A percentile compares a stretch with the other conserved stretches of the same genome.
phyloP scores from a whole-genome alignment of 1,284 basidiomycete species.

The Apiotrichum mycotoxinovorans region DNA sequence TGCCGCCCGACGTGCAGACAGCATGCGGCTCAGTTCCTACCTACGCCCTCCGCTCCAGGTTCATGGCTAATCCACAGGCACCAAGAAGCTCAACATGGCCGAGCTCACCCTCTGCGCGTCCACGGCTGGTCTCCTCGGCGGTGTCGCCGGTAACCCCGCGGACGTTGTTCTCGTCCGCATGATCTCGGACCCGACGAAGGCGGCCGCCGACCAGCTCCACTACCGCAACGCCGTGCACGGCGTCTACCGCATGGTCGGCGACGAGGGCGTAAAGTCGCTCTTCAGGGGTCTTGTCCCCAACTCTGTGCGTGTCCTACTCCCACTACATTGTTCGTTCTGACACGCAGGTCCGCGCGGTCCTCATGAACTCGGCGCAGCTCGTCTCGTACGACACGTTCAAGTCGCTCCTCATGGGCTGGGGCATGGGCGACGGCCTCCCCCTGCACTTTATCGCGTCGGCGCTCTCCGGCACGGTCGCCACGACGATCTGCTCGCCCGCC shows the following conservation, averaged over 20 bases:
- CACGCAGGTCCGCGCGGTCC: slow-evolving; percentile 50
- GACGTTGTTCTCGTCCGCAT: slow-evolving; percentile 40
- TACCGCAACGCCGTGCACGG: slow-evolving; percentile 52
- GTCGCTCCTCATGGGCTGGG: slow-evolving; percentile 47
- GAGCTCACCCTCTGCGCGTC: slow-evolving; percentile 44
- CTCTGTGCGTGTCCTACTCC: slow-evolving; percentile 49
- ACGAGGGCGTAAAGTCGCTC: slow-evolving; percentile 52
- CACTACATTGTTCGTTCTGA: not conserved
- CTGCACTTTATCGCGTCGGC: slow-evolving; percentile 54
- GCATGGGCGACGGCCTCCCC: slow-evolving; percentile 52
- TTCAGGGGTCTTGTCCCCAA: slow-evolving; percentile 54
- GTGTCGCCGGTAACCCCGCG: slow-evolving; percentile 47
- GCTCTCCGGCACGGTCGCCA: slow-evolving; percentile 55
- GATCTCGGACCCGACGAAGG: slow-evolving; percentile 47
- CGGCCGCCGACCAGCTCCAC: slow-evolving; percentile 33
- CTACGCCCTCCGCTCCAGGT: not conserved
- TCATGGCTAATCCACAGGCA: slow-evolving; percentile 17
- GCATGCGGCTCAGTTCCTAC: too few species aligned
- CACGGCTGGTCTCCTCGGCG: slow-evolving; percentile 43
- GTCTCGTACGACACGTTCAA: slow-evolving; percentile 57
- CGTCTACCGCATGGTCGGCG: slow-evolving; percentile 50
- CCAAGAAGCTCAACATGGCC: slow-evolving; percentile 37
- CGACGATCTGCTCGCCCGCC: slow-evolving; percentile 53
- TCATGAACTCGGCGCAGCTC: slow-evolving; percentile 56
- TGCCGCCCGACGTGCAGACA: too few species aligned